Base-by-base conservation (phyloP, 1,284 basidiomycete genomes). In the Lentinula novae-zelandiae region DNA sequence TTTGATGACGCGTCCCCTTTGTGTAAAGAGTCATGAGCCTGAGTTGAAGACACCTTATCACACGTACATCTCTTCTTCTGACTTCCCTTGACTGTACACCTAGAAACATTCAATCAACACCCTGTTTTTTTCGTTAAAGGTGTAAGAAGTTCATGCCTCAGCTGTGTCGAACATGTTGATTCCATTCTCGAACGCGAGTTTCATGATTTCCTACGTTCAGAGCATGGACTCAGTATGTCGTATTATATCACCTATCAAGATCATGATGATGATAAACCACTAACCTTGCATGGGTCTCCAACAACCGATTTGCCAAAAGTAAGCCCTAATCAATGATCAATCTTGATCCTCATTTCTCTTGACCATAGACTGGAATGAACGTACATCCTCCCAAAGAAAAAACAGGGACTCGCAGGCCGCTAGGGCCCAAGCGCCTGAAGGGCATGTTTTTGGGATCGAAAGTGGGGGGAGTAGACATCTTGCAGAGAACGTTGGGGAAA, bases 301-400 rank as follows among this genome's bases (percentile, higher is more conserved):
- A 79, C 77, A 40, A 90, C 83, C 12, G 86, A 85, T 36, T 80
- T 83, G 56, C 90, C 90, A 46, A 90, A 75, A 15, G 87, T 90
- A 46, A 87, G 72, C 83, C 83, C 84, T 87, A 1, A 20, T 50
- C 22, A 48, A 31, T 31, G 15, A 31, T 17, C 33, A 20, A 57
- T 40, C 36, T 20, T 38, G 36, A 38, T 8, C 36, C 5, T 44
- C 3, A 36, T 38, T 4, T 53, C n/a, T 8, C 33, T 13, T 42
- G 9, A 55, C n/a, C 27, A 10, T 17, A 46, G 38, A 27, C 0
- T 20, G 55, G 5, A 17, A 31, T 42, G 22, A 48, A 75, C 83
- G 70, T 65, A 92, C 91, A 94, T 73, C 89, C 89, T 62, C 91
- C 92, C 51, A 92, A 79, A 20, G 87, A 90, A 74, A 93, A 90